A percentile compares a stretch with the other conserved stretches of the same genome.
Conservation (phyloP, 805 yeast genomes). For the Scheffersomyces stipitis region DNA sequence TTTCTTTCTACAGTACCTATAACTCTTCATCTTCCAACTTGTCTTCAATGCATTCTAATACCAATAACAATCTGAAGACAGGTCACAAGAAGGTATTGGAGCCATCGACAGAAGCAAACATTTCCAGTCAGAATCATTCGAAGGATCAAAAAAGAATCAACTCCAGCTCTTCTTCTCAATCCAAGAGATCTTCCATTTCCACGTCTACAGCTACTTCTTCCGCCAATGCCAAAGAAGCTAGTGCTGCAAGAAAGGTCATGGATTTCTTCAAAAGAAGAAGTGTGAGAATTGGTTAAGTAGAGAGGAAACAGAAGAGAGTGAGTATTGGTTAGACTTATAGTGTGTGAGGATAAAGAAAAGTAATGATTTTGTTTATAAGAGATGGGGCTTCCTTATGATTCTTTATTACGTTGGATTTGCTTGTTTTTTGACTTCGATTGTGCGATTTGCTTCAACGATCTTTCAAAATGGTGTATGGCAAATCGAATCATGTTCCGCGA, state of each 20-base stretch:
- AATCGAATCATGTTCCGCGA: no score
- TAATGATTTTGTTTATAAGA: no score
- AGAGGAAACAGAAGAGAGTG: no score
- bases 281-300: constrained; percentile 22
- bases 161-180: constrained; percentile 28
- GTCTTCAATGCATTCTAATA: constrained; percentile 2
- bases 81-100: constrained; percentile 28
- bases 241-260: constrained; percentile 76
- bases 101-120: constrained; percentile 30
- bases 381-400: no score
- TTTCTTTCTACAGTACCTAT: constrained; percentile 42
- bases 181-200: constrained; percentile 26
- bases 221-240: constrained; percentile 52
- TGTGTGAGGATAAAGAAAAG: no score
- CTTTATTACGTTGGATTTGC: no score
- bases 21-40: constrained; percentile 5
- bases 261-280: constrained; percentile 73
- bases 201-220: constrained; percentile 19
- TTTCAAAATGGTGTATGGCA: no score
- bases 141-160: constrained; percentile 24
- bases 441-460: no score
- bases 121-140: constrained; percentile 7
- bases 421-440: no score
- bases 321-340: no score
- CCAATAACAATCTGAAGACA: constrained; percentile 5